Conservation (phyloP, 257 asterid species). For the Striga asiatica region DNA sequence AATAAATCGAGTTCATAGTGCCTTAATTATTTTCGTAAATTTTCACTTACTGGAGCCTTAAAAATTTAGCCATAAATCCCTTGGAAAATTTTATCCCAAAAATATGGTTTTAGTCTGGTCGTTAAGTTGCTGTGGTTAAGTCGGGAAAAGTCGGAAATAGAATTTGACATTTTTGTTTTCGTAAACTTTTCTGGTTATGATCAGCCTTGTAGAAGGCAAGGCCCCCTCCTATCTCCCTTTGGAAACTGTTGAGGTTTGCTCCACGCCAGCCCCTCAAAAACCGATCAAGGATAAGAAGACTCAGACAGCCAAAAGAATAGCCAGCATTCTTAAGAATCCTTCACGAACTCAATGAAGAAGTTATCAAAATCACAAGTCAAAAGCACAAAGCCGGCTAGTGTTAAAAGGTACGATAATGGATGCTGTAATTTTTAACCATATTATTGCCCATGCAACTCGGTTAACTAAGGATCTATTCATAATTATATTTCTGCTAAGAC, state of each 20-base stretch:
- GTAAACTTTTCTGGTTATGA: background rate
- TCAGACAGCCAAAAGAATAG: constrained; percentile 54
- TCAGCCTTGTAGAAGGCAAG: constrained; percentile 15
- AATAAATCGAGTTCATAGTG: no score
- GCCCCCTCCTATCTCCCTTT: constrained; percentile 13
- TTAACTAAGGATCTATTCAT: background rate
- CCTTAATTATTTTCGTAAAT: no score
- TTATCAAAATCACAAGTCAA: constrained; percentile 36
- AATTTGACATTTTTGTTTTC: background rate
- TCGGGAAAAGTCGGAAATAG: no score
- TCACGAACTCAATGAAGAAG: constrained; percentile 52
- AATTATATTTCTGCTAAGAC: constrained; percentile 6
- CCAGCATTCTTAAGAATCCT: constrained; percentile 52
- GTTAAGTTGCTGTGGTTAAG: no score
- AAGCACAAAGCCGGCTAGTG: constrained; percentile 40
- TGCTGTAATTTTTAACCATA: background rate
- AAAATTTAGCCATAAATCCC: no score
- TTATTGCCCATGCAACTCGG: background rate
- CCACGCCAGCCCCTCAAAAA: constrained; percentile 55
- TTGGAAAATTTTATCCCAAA: no score
- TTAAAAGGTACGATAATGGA: constrained; percentile 36
- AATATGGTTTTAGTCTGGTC: no score
- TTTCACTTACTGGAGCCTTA: no score
- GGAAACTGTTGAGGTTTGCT: constrained; percentile 34
- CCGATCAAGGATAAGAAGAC: constrained; percentile 30